These are phyloP conservation scores for Clavulina sp. DNA, from an alignment of 768 basidiomycete species.

Conservation along the genomic window DNA sequence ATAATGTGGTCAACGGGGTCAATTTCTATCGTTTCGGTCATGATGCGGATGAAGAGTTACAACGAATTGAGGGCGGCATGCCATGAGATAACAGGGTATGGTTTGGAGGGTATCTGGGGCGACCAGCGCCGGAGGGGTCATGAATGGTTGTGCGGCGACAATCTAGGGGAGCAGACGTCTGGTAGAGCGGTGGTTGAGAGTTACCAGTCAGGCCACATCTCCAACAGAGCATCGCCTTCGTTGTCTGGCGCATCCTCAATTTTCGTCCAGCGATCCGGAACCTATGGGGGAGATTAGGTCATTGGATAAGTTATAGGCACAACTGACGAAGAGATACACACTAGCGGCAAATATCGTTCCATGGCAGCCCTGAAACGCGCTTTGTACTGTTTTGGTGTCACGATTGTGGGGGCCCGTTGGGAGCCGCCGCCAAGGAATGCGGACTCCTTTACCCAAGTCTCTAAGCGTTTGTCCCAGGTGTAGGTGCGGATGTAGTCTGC, in stretches of 20 bases:
- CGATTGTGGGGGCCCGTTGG: conserved; percentile 87
- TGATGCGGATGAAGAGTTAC: too few relatives aligned
- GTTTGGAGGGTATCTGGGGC: too few relatives aligned
- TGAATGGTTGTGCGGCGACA: too few relatives aligned
- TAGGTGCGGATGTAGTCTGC: conserved; percentile 89
- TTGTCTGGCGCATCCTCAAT: conserved; percentile 63
- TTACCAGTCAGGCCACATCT: conserved; percentile 27
- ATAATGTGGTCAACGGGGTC: too few relatives aligned
- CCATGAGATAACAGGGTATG: neutral
- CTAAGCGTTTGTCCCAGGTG: conserved; percentile 96
- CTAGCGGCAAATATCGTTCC: conserved; percentile 80
- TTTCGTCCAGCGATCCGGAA: conserved; percentile 87
- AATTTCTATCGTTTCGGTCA: too few relatives aligned
- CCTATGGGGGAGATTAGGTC: conserved; percentile 24
- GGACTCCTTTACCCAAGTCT: conserved; percentile 96
- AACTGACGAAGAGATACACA: conserved; percentile 25
- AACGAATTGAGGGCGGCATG: neutral
- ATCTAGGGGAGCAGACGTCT: too few relatives aligned
- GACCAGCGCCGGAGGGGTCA: too few relatives aligned
- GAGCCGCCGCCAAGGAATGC: conserved; percentile 67
- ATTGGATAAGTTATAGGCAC: neutral
- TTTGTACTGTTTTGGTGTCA: conserved; percentile 88
- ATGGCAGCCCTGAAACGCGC: conserved; percentile 73
- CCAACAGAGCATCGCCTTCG: conserved; percentile 29
- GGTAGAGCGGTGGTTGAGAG: neutral